Evolutionary conservation across 176 grass and related monocot genomes (phyloP), one percentile per base, ranked within the genome.

Genomic region (Olyra latifolia): DNA sequence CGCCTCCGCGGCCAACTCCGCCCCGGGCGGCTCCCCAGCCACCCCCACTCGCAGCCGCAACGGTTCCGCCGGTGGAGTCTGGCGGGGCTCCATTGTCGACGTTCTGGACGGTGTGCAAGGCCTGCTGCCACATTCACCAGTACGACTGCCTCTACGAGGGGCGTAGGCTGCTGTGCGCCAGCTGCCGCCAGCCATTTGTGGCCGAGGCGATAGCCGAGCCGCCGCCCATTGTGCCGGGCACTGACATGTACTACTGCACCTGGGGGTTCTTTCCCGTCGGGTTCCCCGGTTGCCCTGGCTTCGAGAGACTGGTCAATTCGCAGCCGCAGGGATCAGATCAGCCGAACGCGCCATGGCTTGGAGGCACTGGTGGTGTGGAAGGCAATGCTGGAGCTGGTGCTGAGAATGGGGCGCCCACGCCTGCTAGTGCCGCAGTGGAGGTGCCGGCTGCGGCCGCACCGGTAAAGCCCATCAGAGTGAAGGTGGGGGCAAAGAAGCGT

Each of bases 221-320:
- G 1, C 95, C 95, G 9, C 90, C 95, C 40, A 85, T 94, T 76
- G 92, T 98, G 35, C 88, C 95, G 1, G 95, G 88, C 46, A 89
- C 88, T 1, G 86, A 98, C 66, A 92, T 92, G 90, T 98, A 98
- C 75, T 98, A 92, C 74, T 94, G 95, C 74, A 89, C 92, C 15
- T 94, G 95, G 95, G 92, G 95, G 2, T 98, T 98, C 88, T 91
- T 98, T 53, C 95, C 95, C 5, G 45, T 98, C 45, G 95, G 95
- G 40, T 98, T 94, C 60, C 91, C 91, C 6, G 90, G 83, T 45
- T 89, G 87, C 54, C 95, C 95, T 44, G 80, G 88, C 5, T 92
- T 81, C 7, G 67, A 85, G 14, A 83, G 39, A 43, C 70, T 91
- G 82, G 19, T 86, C 66, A 85, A 66, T 83, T 80, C 80, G 3